Base-by-base conservation (phyloP, 495 filamentous ascomycete genomes). In the Talaromyces borbonicus region DNA sequence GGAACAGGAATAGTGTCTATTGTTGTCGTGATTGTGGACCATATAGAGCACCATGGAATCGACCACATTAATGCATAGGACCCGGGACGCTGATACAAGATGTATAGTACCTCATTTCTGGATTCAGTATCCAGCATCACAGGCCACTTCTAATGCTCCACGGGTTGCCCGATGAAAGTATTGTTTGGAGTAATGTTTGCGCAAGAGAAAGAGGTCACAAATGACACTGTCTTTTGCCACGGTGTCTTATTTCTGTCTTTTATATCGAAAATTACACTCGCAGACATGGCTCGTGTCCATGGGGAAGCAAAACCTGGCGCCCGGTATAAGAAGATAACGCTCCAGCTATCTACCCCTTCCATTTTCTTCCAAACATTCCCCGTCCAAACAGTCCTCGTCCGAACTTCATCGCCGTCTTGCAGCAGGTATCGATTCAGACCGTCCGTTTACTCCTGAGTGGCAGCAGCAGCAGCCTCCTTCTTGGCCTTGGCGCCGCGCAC, bases 401-500 rank as follows among this genome's bases (percentile, higher is more conserved):
- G n/a, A n/a, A n/a, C n/a, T n/a, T 16, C 30, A 18, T 11, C 23
- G 32, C 31, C 31, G 37, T 37, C 23, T 33, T 30, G 29, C 24
- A 31, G 30, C n/a, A 50, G 46, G 40, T 30, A 9, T 44, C 45
- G 22, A 26, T n/a, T n/a, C n/a, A 12, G 20, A 6, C 12, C 25
- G 8, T 11, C 30, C 27, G 29, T 15, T 42, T 46, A 59, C 45
- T 62, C 65, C 66, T 68, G 59, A n/a, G n/a, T n/a, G n/a, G n/a
- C n/a, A n/a, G n/a, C n/a, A n/a, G n/a, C n/a, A 58, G 77, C 75
- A 42, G 74, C 78, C 49, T 79, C 84, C 74, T 82, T 82, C 72
- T 75, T 80, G 50, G 89, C 92, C 74, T 88, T 87, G 19, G 72
- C 68, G 36, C 92, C 90, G 53, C 92, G 76, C 52, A 71, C 69